Evolutionary conservation across 495 filamentous ascomycete genomes (phyloP).

Genomic region (Entonaema liquescens): DNA sequence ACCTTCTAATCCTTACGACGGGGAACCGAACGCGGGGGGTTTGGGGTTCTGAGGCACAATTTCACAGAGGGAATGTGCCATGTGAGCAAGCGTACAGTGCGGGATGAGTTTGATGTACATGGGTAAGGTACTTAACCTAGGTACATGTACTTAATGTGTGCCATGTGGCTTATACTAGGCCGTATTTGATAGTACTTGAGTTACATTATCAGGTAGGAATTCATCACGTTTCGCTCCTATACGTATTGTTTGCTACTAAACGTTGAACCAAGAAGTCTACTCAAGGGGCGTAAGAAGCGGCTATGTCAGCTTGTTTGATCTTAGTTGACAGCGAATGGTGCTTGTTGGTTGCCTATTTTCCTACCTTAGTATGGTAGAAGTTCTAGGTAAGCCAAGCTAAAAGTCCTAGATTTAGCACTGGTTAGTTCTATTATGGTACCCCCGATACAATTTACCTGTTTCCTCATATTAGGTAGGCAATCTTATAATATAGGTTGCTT

Average conservation of each 20-base stretch:
- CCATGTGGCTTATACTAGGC: too few relatives aligned
- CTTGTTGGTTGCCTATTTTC: conserved; percentile 18
- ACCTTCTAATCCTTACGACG: not conserved
- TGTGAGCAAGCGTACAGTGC: not conserved
- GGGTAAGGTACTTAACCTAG: not conserved
- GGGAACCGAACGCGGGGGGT: not conserved
- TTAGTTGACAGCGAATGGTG: conserved; percentile 5
- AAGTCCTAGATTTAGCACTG: not conserved
- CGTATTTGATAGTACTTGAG: too few relatives aligned
- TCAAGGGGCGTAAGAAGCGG: not conserved
- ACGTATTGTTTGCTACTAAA: not conserved
- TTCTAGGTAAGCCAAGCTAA: not conserved
- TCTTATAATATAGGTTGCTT: not conserved
- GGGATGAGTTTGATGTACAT: not conserved
- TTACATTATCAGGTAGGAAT: too few relatives aligned
- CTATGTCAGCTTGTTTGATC: conserved; percentile 6
- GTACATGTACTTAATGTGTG: too few relatives aligned
- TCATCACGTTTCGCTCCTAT: too few relatives aligned
- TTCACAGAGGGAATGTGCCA: not conserved
- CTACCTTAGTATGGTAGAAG: too few relatives aligned
- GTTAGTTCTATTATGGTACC: not conserved
- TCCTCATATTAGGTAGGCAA: not conserved
- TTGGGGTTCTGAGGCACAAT: not conserved
- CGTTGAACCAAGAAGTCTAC: not conserved
- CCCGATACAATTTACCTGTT: not conserved